Conservation (phyloP, 345 rosid species). For the Populus tremula region DNA sequence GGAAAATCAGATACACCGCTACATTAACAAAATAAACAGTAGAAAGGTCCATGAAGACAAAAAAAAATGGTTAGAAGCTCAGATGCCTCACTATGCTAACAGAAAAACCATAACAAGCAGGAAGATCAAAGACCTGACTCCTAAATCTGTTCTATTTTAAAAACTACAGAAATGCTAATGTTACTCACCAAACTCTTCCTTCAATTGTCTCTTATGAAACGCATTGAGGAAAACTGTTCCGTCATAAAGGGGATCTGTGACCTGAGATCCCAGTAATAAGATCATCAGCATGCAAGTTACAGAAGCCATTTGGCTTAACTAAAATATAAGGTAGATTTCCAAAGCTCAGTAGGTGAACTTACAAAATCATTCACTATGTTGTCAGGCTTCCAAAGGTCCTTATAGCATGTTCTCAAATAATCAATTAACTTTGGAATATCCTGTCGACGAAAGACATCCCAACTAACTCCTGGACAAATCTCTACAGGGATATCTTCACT, state of each 20-base stretch:
- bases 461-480: conserved; percentile 50
- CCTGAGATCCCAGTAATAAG: conserved; percentile 46
- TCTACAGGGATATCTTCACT: conserved; percentile 14
- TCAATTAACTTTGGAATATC: conserved; percentile 67
- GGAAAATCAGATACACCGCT: neutral
- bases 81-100: neutral
- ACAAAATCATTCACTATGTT: conserved; percentile 38
- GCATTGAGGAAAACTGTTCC: conserved; percentile 56
- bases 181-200: conserved; percentile 74
- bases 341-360: conserved; percentile 35
- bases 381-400: conserved; percentile 41
- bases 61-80: neutral
- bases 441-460: conserved; percentile 85
- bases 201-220: conserved; percentile 60
- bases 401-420: conserved; percentile 45
- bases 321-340: neutral
- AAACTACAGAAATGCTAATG: conserved; percentile 2
- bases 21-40: neutral
- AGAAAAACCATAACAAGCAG: neutral
- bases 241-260: conserved; percentile 52
- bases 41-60: neutral
- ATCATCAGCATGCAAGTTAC: conserved; percentile 15
- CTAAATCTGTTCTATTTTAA: neutral
- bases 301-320: conserved; percentile 11
- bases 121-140: neutral